Conservation (phyloP, 2,329 filamentous ascomycete genomes). For the Penicillium sp. region DNA sequence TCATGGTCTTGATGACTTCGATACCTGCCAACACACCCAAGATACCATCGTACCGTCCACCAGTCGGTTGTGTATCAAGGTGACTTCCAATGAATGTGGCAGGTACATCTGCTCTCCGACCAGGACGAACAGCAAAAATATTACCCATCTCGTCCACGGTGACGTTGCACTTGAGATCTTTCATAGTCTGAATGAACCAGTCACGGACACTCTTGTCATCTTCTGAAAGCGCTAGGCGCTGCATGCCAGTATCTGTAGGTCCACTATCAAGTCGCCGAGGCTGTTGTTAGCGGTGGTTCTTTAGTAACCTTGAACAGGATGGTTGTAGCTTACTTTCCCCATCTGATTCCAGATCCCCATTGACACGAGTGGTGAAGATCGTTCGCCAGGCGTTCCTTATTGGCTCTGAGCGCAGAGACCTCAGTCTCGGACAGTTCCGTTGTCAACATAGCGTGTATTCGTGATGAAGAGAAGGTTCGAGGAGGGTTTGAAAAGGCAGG, state of each 20-base stretch:
- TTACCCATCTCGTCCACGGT: slow-evolving; percentile 77
- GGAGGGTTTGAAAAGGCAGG: background rate
- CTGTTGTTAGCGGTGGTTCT: background rate
- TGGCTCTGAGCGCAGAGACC: slow-evolving; percentile 56
- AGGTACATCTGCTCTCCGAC: slow-evolving; percentile 56
- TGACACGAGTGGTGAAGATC: slow-evolving; percentile 66
- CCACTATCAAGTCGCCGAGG: slow-evolving; percentile 24
- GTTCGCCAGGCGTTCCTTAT: slow-evolving; percentile 60
- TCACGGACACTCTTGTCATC: slow-evolving; percentile 69
- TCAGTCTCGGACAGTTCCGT: slow-evolving; percentile 52
- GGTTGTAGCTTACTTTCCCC: slow-evolving; percentile 60
- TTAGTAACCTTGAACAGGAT: slow-evolving; percentile 5
- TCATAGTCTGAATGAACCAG: slow-evolving; percentile 69
- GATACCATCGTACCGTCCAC: slow-evolving; percentile 59
- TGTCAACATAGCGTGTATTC: slow-evolving; percentile 35
- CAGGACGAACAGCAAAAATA: slow-evolving; percentile 71
- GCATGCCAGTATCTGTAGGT: slow-evolving; percentile 71
- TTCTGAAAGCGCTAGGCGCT: slow-evolving; percentile 69
- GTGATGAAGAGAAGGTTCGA: slow-evolving; percentile 15
- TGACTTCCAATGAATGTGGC: slow-evolving; percentile 72
- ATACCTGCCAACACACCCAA: slow-evolving; percentile 71
- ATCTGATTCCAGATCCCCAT: slow-evolving; percentile 66
- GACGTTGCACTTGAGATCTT: slow-evolving; percentile 64
- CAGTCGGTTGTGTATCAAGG: slow-evolving; percentile 62
- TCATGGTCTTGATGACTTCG: slow-evolving; percentile 68